Conservation (phyloP, 805 yeast genomes). For the Candida caryicola region DNA sequence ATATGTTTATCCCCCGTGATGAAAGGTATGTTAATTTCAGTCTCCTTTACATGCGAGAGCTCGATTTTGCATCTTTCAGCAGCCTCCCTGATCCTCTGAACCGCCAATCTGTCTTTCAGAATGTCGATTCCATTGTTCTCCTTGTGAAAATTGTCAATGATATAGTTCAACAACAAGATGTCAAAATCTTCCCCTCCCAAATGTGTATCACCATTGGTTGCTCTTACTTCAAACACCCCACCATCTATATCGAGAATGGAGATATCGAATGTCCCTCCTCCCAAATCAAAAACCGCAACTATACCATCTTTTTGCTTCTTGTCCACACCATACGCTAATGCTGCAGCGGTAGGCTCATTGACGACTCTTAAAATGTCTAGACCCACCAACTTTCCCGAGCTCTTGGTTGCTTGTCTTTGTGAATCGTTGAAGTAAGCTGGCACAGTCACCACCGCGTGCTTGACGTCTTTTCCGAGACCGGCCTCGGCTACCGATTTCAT, state of each 20-base stretch:
- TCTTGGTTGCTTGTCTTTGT: conserved; percentile 81
- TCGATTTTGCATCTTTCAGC: conserved; percentile 78
- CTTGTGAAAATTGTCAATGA: conserved; percentile 54
- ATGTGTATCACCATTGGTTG: conserved; percentile 83
- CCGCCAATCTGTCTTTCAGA: conserved; percentile 50
- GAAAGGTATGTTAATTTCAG: conserved; percentile 70
- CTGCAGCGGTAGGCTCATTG: conserved; percentile 86
- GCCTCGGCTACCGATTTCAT: conserved; percentile 66
- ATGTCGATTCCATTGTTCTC: conserved; percentile 53
- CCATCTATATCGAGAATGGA: conserved; percentile 75
- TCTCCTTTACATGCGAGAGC: conserved; percentile 59
- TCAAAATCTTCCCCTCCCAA: conserved; percentile 87
- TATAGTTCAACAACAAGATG: conserved; percentile 55
- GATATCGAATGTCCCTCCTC: conserved; percentile 85
- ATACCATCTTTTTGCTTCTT: conserved; percentile 49
- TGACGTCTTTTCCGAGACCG: conserved; percentile 36
- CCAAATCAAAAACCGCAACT: conserved; percentile 67
- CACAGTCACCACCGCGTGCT: conserved; percentile 78
- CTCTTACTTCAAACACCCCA: conserved; percentile 77
- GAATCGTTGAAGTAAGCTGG: conserved; percentile 84
- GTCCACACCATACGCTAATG: conserved; percentile 75
- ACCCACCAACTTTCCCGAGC: conserved; percentile 75
- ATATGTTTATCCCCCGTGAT: conserved; percentile 61
- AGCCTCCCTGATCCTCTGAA: conserved; percentile 77
- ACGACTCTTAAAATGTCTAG: conserved; percentile 71